Evolutionary conservation across 1,284 basidiomycete genomes (phyloP).

Genomic region (Ceratobasidium sp.): DNA sequence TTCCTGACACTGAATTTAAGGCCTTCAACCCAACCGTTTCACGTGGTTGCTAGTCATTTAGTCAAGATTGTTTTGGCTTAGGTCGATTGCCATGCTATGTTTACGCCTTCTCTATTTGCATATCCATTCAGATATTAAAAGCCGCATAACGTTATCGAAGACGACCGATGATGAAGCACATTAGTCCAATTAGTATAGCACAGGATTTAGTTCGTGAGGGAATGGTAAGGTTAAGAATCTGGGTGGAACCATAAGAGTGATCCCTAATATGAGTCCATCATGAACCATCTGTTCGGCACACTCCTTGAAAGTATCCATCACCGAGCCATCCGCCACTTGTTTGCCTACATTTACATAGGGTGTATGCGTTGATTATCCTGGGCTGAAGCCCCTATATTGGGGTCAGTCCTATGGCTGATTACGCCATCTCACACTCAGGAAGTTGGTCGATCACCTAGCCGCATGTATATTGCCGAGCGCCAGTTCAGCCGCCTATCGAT

Average conservation of each 20-base stretch:
- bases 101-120: background rate
- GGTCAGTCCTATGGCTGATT: background rate
- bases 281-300: slow-evolving; percentile 18
- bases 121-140: slow-evolving; percentile 3
- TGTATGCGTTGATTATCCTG: slow-evolving; percentile 18
- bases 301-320: background rate
- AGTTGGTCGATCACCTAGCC: background rate
- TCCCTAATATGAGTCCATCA: slow-evolving; percentile 18
- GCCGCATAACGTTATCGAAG: slow-evolving; percentile 2
- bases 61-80: background rate
- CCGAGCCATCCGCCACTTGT: background rate
- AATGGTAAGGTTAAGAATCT: background rate
- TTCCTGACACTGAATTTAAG: background rate
- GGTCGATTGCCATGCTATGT: slow-evolving; percentile 8
- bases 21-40: background rate
- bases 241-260: background rate
- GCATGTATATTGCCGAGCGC: background rate
- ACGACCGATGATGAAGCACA: background rate
- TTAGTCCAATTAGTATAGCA: background rate
- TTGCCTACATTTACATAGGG: background rate
- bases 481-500: background rate
- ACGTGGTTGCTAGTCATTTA: background rate
- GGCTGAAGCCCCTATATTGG: background rate
- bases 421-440: background rate
- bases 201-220: background rate